These are phyloP conservation scores for Salvia miltiorrhiza DNA, from an alignment of 257 asterid genomes.

Conservation along the genomic window DNA sequence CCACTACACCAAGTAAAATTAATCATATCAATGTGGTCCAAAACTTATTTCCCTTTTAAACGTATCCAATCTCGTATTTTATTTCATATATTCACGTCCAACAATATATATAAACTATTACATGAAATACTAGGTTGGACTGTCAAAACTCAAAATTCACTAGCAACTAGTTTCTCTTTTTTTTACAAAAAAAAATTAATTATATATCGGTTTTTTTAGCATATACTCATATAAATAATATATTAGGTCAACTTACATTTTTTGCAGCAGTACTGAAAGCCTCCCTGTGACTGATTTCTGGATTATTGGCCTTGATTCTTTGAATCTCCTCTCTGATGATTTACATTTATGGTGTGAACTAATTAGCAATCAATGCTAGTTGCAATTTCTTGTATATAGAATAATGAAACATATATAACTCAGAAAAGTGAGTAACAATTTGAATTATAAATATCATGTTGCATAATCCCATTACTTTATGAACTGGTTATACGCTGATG, in stretches of 20 bases:
- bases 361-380: not conserved
- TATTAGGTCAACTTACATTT: slow-evolving; percentile 45
- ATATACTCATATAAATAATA: too few relatives aligned
- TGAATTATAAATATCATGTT: not conserved
- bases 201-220: not conserved
- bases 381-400: not conserved
- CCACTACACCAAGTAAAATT: slow-evolving; percentile 48
- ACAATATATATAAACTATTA: not conserved
- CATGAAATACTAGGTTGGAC: not conserved
- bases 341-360: not conserved
- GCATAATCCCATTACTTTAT: slow-evolving; percentile 46
- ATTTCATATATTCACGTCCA: not conserved
- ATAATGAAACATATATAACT: not conserved
- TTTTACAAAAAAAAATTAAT: too few relatives aligned
- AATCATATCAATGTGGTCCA: not conserved
- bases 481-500: slow-evolving; percentile 91
- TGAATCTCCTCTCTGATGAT: slow-evolving; percentile 78
- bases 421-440: not conserved
- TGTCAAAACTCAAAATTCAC: not conserved
- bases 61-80: not conserved
- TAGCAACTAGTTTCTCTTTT: too few relatives aligned
- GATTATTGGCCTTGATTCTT: slow-evolving; percentile 82
- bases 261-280: slow-evolving; percentile 95
- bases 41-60: not conserved
- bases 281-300: slow-evolving; percentile 85